Evolutionary conservation across 805 yeast species (phyloP), one percentile per base, ranked within the genome.

Genomic region (Starmerella floris): DNA sequence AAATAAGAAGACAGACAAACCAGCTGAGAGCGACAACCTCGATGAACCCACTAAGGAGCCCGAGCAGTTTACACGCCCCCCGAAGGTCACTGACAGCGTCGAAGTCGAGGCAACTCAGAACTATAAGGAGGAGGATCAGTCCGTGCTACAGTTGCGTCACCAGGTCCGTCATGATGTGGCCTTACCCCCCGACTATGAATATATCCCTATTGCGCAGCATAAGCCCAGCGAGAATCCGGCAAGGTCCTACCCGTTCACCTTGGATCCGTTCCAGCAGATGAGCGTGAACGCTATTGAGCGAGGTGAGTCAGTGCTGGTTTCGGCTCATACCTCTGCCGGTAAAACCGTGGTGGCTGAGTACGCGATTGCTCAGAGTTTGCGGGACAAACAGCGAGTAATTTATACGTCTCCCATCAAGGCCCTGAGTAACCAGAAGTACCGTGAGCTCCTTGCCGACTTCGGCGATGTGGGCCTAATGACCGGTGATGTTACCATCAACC

Each of bases 401-500:
- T 87, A 87, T 58, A 87, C 96, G 0, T 85, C 95, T 4, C 96
- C 96, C 3, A 87, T 87, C 59, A 87, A 87, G 60, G 96, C 96
- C 0, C 71, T 87, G 61, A 82, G 94, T 54, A 87, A 87, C 61
- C 97, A 87, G 63, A 87, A 87, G 58, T 87, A 83, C 58, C 74
- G 97, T 65, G 97, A 87, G 61, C 68, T 91, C 52, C 68, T 79
- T 44, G 94, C 94, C 2, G 94, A 87, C 56, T 83, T 91, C 67
- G 88, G 91, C 20, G 97, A 91, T 60, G 97, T 91, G 25, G 99
- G 99, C 39, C 71, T 91, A 47, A 91, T 91, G 94, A 91, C 99
- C 11, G 99, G 99, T 62, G 99, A 91, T 70, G 95, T 91, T 35
- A 88, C 96, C 22, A 91, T 91, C 51, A 91, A 91, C 56, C 97